Conservation (phyloP, 768 basidiomycete genomes). For the Tylopilus felleus region DNA sequence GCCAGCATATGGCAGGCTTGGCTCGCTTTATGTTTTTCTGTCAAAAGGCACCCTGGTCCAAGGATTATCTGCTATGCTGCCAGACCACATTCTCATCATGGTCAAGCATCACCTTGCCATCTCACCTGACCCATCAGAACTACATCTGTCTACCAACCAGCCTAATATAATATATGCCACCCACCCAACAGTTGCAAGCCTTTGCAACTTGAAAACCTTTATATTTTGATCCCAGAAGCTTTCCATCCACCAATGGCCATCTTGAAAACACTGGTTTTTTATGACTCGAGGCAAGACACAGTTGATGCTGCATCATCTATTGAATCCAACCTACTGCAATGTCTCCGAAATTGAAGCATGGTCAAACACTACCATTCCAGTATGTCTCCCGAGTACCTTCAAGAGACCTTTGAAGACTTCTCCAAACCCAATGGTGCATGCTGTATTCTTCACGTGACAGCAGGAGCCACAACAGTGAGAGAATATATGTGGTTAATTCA, state of each 20-base stretch:
- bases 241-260: background rate
- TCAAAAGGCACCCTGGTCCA: background rate
- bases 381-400: background rate
- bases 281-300: background rate
- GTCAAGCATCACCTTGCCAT: background rate
- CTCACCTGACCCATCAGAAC: background rate
- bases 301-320: background rate
- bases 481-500: background rate
- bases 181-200: too few relatives aligned
- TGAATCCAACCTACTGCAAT: background rate
- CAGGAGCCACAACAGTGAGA: background rate
- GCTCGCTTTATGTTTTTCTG: background rate
- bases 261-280: background rate
- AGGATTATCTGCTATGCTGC: background rate
- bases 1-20: background rate
- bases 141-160: background rate
- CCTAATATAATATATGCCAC: background rate
- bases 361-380: background rate
- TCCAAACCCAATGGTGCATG: background rate
- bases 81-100: background rate
- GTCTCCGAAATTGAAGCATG: background rate
- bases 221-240: background rate
- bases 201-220: background rate
- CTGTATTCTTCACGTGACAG: background rate
- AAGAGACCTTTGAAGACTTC: background rate